Evolutionary conservation across 2,329 filamentous ascomycete genomes (phyloP), one percentile per base, ranked within the genome.

Genomic region (Fusarium austroafricanum): DNA sequence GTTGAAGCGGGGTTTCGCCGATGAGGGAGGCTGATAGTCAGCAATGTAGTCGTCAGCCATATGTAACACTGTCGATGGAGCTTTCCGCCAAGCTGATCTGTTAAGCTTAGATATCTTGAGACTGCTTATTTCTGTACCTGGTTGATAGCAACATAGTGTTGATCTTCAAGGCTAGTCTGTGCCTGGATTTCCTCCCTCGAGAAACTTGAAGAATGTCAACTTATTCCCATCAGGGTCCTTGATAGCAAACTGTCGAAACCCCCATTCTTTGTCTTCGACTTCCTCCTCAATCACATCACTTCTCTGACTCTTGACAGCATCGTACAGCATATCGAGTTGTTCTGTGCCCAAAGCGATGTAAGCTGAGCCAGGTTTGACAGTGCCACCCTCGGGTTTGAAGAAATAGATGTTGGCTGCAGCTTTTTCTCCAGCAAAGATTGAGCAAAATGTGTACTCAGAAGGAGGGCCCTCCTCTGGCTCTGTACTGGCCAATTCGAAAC

Each of bases 371-470:
- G 61, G 61, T 12, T 23, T 69, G 46, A 46, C 20, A 33, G 23
- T 20, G 11, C 21, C 23, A 40, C 44, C 28, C 15, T 47, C 40
- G 21, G 65, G 47, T 21, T 69, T 68, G 47, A 68, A 67, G 44
- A 68, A 67, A 44, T 66, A 68, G 35, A 69, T 52, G 23, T 69
- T 68, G 55, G 55, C 65, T 5, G 65, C 65, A 26, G 61, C 66
- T 47, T 50, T 67, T 17, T 67, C 44, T 21, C 56, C 56, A 26
- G 61, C 65, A 45, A 23, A 38, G 28, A 66, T 23, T 18, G 61
- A 68, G 47, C 65, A 68, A 21, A 69, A 69, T 15, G 37, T 51
- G 21, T 66, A 69, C 18, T 58, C n/a, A 35, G 51, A 55, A 21
- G 61, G 38, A 10, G 31, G 45, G 5, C 21, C 51, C 10, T 44